Conservation (phyloP, 2,329 filamentous ascomycete species). For the Chaetomium globosum region DNA sequence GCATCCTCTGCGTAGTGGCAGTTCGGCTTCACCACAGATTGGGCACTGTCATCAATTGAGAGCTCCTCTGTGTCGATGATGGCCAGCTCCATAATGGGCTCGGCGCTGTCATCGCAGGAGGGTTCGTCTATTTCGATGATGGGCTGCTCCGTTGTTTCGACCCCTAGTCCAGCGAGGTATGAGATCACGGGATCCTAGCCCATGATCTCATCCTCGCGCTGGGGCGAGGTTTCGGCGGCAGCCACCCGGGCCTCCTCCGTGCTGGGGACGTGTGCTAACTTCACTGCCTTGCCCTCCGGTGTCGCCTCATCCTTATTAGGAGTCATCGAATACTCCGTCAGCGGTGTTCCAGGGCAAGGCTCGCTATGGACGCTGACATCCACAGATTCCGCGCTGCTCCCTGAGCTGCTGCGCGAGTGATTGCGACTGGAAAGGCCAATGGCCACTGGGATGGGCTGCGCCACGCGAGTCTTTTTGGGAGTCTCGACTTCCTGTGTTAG, state of each 20-base stretch:
- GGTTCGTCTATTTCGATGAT: not conserved
- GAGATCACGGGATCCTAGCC: conserved; percentile 15
- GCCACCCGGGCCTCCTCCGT: too few species aligned
- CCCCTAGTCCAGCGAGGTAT: not conserved
- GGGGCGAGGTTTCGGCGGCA: too few species aligned
- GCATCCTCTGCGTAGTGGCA: too few species aligned
- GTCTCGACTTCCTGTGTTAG: too few species aligned
- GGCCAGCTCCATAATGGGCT: too few species aligned
- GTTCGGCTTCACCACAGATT: too few species aligned
- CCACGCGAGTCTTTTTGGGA: not conserved
- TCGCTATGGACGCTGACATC: not conserved
- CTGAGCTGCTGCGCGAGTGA: conserved; percentile 16
- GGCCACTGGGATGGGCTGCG: not conserved
- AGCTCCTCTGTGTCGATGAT: too few species aligned
- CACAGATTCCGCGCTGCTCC: conserved; percentile 7
- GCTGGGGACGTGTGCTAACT: too few species aligned
- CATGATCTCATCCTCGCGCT: not conserved
- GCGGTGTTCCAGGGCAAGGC: conserved; percentile 8
- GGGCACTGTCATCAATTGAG: too few species aligned
- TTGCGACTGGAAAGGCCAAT: not conserved
- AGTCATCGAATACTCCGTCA: conserved; percentile 10
- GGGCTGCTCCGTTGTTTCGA: not conserved
- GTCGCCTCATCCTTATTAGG: not conserved
- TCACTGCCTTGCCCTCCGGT: too few species aligned
- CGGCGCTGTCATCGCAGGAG: too few species aligned